Evolutionary conservation across 1,284 basidiomycete species (phyloP).

Genomic region (Cryptococcus maquisensis): DNA sequence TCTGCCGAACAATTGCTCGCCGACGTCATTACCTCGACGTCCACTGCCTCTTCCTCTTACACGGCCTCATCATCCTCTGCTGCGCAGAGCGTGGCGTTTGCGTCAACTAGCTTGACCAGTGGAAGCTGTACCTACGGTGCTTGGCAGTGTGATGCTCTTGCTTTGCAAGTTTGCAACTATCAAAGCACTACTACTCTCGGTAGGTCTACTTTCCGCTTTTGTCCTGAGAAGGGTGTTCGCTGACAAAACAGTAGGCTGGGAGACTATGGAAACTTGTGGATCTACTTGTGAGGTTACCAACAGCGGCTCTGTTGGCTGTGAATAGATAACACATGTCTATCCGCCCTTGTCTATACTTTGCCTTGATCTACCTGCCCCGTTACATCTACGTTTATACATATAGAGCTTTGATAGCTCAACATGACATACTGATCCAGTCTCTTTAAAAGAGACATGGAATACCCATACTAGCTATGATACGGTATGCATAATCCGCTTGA

Average conservation of each 20-base stretch:
- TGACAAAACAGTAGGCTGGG: slow-evolving; percentile 11
- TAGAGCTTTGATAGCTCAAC: too few relatives aligned
- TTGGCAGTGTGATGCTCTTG: slow-evolving; percentile 27
- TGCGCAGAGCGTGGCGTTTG: neutral
- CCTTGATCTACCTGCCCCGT: too few relatives aligned
- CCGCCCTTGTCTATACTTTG: too few relatives aligned
- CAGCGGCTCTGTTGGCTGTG: slow-evolving; percentile 15
- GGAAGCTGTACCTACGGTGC: slow-evolving; percentile 23
- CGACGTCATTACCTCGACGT: neutral
- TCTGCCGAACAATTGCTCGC: neutral
- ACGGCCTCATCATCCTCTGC: neutral
- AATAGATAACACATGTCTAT: slow-evolving; percentile 7
- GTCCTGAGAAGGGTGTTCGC: neutral
- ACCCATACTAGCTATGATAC: too few relatives aligned
- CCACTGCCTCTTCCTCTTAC: neutral
- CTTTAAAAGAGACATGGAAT: too few relatives aligned
- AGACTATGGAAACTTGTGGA: slow-evolving; percentile 10
- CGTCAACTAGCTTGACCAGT: neutral
- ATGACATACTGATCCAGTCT: too few relatives aligned
- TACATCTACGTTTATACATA: too few relatives aligned
- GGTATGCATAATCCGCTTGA: neutral
- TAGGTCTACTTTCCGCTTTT: slow-evolving; percentile 1
- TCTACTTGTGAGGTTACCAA: slow-evolving; percentile 9
- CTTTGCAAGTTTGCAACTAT: slow-evolving; percentile 31
- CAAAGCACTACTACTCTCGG: slow-evolving; percentile 6